A percentile compares a stretch with the other conserved stretches of the same genome.
Evolutionary conservation across 805 yeast genomes (phyloP).

Genomic region (Sugiyamaella floridensis): DNA sequence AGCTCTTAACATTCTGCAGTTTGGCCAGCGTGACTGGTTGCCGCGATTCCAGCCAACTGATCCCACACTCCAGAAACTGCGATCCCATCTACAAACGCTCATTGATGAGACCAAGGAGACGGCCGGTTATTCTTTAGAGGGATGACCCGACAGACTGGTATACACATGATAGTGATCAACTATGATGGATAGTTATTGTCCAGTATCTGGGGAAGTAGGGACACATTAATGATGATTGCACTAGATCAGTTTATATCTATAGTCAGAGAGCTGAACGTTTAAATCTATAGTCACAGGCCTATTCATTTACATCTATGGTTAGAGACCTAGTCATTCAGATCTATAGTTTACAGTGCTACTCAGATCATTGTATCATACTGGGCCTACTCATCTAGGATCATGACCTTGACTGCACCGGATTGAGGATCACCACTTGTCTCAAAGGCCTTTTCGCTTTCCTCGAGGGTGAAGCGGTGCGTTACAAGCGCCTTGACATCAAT

Average conservation of each 20-base stretch:
- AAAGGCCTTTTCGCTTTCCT: constrained; percentile 44
- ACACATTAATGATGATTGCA: too few species aligned
- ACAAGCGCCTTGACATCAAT: constrained; percentile 42
- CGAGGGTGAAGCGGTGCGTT: constrained; percentile 43
- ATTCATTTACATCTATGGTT: too few species aligned
- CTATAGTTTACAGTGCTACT: too few species aligned
- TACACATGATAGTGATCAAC: too few species aligned
- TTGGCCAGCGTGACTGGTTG: constrained; percentile 44
- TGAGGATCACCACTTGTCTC: constrained; percentile 35
- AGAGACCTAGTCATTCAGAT: too few species aligned
- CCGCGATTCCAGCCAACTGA: constrained; percentile 12
- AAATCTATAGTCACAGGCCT: too few species aligned
- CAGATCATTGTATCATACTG: too few species aligned
- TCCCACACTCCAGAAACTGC: constrained; percentile 9
- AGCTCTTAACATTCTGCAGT: constrained; percentile 48
- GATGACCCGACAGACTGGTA: too few species aligned
- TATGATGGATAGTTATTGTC: too few species aligned
- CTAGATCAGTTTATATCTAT: too few species aligned
- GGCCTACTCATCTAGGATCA: constrained; percentile 35
- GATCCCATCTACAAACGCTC: constrained; percentile 8
- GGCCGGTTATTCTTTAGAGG: constrained; percentile 11
- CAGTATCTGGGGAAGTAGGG: too few species aligned
- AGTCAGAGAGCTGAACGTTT: too few species aligned
- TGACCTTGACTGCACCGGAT: constrained; percentile 43
- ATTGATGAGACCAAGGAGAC: constrained; percentile 13